Evolutionary conservation across 495 filamentous ascomycete genomes (phyloP), one percentile per base, ranked within the genome.

Genomic region (Xylaria venustula): DNA sequence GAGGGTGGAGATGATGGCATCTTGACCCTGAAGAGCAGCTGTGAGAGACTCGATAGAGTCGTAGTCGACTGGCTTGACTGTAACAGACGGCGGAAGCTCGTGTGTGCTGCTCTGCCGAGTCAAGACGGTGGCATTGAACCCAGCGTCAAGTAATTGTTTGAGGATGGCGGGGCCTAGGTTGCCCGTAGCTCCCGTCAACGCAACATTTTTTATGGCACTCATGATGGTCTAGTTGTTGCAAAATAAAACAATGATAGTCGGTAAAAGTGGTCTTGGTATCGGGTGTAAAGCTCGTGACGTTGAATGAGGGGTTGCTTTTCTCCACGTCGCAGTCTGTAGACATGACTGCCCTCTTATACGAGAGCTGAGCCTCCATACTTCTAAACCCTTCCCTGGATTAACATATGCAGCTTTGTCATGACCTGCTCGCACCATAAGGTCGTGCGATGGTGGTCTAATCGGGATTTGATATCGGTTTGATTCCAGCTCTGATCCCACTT

Each of bases 51-150:
- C 75, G 0, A 76, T 50, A 1, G 83, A 87, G 40, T 72, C 67
- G 64, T 80, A 84, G 67, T 88, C 79, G n/a, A 81, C 84, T 11
- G 69, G 56, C 37, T 73, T 68, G 19, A 84, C 68, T 15, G 65
- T 73, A 44, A 81, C 78, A n/a, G 51, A 65, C 23, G 67, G 22
- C 65, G 73, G 67, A 69, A 77, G 65, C 5, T 48, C 71, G 17
- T 73, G 60, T 12, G 70, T 69, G n/a, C 72, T 77, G 19, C 50
- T 64, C 7, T 71, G 32, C 40, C 87, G 80, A 15, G 75, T 75
- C 14, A 90, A 67, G 15, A 81, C 74, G 1, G 84, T 86, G 45
- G 88, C 76, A 12, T 80, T 69, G 75, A 87, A 87, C 8, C 73
- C 70, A 0, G 78, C 75, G 2, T 78, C 68, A 23, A 85, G 59